Evolutionary conservation across 441 rosid genomes (phyloP).

Genomic region (Erodium chrysanthum): DNA sequence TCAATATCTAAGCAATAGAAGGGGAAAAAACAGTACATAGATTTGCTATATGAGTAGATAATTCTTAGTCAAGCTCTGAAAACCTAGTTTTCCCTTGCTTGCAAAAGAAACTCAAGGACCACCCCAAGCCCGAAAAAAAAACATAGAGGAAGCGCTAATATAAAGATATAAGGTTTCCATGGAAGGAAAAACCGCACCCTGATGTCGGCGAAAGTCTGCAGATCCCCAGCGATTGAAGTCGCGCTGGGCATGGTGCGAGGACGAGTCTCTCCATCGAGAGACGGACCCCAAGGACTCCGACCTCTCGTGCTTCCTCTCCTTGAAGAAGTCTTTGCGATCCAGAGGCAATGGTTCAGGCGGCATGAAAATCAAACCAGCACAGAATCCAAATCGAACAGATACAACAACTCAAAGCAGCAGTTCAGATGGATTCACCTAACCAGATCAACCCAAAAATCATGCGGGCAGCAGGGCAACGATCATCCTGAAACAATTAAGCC

Average conservation of each 20-base stretch:
- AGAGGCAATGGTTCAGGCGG: slow-evolving; percentile 86
- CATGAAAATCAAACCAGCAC: slow-evolving; percentile 42
- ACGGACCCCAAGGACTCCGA: slow-evolving; percentile 43
- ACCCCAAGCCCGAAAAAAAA: background rate
- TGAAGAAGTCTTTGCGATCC: slow-evolving; percentile 82
- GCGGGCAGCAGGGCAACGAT: slow-evolving; percentile 4
- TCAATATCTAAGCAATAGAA: background rate
- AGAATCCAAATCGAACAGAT: slow-evolving; percentile 10
- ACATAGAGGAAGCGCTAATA: background rate
- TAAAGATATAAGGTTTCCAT: background rate
- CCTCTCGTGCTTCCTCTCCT: slow-evolving; percentile 86
- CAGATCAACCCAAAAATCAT: background rate
- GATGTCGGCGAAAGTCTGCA: slow-evolving; percentile 63
- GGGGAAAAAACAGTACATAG: background rate
- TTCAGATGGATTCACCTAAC: background rate
- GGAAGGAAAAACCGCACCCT: slow-evolving; percentile 35
- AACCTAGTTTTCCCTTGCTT: background rate
- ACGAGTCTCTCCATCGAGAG: slow-evolving; percentile 71
- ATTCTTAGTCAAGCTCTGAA: background rate
- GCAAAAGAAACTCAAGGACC: background rate
- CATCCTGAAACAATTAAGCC: slow-evolving; percentile 10
- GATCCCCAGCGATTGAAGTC: slow-evolving; percentile 63
- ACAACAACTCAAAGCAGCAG: background rate
- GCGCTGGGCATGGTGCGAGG: slow-evolving; percentile 44
- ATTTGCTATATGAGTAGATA: background rate